Evolutionary conservation across 148 eudicot species (phyloP).

Genomic region (Nepenthes gracilis): DNA sequence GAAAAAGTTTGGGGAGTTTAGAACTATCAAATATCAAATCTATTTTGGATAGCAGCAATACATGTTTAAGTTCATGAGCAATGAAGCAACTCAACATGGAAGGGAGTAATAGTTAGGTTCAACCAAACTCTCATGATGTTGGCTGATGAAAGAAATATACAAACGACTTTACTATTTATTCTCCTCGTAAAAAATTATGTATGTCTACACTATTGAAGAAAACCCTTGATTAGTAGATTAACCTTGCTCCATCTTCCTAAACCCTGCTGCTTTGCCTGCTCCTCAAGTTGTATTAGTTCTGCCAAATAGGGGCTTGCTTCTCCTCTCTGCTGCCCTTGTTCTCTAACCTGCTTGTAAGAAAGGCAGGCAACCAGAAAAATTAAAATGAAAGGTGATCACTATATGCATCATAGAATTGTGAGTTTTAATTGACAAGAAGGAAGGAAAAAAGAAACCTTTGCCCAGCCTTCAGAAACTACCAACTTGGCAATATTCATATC

Average conservation of each 20-base stretch:
- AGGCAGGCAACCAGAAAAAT: slow-evolving; percentile 3
- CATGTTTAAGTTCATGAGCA: too few relatives aligned
- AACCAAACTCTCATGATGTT: too few relatives aligned
- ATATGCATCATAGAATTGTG: neutral
- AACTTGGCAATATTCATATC: slow-evolving; percentile 47
- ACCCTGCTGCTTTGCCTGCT: slow-evolving; percentile 76
- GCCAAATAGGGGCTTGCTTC: slow-evolving; percentile 52
- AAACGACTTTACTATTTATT: too few relatives aligned
- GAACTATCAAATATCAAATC: too few relatives aligned
- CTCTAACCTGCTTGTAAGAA: slow-evolving; percentile 53
- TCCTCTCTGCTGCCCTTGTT: slow-evolving; percentile 58
- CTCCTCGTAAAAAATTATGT: too few relatives aligned
- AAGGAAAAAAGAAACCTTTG: slow-evolving; percentile 44
- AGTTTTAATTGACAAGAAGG: neutral
- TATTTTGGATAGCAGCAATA: too few relatives aligned
- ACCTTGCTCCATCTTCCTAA: slow-evolving; percentile 93
- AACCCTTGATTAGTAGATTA: slow-evolving; percentile 7
- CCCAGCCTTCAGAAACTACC: slow-evolving; percentile 93
- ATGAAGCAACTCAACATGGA: too few relatives aligned
- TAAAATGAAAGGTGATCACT: neutral
- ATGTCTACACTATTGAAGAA: too few relatives aligned
- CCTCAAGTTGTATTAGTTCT: slow-evolving; percentile 55
- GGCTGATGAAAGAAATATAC: too few relatives aligned
- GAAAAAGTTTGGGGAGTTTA: too few relatives aligned
- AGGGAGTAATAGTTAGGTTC: too few relatives aligned